phyloP scores from a whole-genome alignment of 169 alveolate species.

The Plasmodium vinckei region DNA sequence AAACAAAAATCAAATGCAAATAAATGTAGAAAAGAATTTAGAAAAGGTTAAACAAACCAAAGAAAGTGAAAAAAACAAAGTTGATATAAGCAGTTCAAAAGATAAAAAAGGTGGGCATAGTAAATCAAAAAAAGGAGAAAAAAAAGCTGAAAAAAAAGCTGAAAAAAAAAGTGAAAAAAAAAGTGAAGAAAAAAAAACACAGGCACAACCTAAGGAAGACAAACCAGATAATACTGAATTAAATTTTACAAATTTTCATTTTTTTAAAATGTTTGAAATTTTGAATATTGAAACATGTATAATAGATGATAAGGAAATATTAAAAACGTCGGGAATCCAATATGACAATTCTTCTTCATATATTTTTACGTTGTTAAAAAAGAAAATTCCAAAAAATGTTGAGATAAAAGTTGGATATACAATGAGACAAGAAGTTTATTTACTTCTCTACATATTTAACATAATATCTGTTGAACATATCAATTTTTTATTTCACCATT shows the following conservation, averaged over 20 bases:
- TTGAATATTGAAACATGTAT: constrained; percentile 6
- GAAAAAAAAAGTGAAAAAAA: neutral
- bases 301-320: constrained; percentile 16
- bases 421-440: neutral
- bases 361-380: too few species aligned
- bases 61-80: neutral
- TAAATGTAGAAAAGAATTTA: neutral
- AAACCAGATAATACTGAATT: neutral
- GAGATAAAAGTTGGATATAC: constrained; percentile 6
- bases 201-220: neutral
- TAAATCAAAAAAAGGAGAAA: neutral
- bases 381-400: neutral
- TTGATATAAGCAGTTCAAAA: neutral
- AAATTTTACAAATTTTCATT: neutral
- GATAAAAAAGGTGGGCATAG: neutral
- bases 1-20: neutral
- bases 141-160: neutral
- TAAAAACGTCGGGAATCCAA: neutral
- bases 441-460: constrained; percentile 16
- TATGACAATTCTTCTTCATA: too few species aligned
- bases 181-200: neutral
- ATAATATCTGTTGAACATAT: constrained; percentile 25
- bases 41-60: neutral
- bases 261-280: constrained; percentile 29
- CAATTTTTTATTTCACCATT: constrained; percentile 10